phyloP scores from a whole-genome alignment of 2,329 filamentous ascomycete species.

The Fusarium sterilihyphosum region DNA sequence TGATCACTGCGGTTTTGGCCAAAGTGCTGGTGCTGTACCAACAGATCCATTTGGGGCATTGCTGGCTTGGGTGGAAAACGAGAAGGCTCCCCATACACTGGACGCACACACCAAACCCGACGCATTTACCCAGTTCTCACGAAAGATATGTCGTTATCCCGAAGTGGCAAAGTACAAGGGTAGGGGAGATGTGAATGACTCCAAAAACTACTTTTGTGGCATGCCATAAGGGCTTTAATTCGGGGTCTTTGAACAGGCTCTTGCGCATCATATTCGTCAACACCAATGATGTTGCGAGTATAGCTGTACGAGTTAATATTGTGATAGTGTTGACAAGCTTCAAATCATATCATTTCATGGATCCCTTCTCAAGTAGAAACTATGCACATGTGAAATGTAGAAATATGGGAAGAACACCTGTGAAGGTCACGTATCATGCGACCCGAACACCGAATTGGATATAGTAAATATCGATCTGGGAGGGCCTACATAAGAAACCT shows the following conservation, averaged over 20 bases:
- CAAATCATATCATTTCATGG: background rate
- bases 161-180: background rate
- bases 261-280: fast-evolving
- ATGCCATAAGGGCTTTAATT: fast-evolving
- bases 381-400: background rate
- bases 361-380: fast-evolving
- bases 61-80: background rate
- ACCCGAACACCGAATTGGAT: fast-evolving
- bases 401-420: background rate
- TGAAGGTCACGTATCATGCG: fast-evolving
- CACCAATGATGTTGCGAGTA: fast-evolving
- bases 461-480: too few relatives aligned
- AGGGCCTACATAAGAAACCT: too few relatives aligned
- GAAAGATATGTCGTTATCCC: background rate
- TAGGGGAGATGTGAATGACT: background rate
- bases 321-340: fast-evolving
- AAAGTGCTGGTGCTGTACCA: background rate
- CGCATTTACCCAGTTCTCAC: background rate
- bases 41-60: background rate
- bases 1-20: background rate
- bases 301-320: background rate
- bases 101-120: background rate
- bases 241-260: fast-evolving
- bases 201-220: background rate
- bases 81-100: background rate